A percentile compares a stretch with the other conserved stretches of the same genome.
phyloP scores from a whole-genome alignment of 805 yeast genomes.

The Starmerella bombicola region DNA sequence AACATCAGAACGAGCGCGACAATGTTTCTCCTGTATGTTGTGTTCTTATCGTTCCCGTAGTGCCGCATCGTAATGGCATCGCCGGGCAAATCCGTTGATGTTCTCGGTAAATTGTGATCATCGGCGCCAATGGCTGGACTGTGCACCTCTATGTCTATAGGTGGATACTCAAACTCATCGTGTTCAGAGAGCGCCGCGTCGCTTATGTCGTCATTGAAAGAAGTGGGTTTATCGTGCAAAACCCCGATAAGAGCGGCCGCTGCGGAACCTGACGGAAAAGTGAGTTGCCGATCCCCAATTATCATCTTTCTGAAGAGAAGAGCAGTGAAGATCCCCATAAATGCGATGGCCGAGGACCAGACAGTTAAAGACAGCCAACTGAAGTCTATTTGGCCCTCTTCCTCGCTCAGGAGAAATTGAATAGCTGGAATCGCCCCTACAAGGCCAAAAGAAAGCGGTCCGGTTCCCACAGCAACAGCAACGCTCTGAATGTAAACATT shows the following conservation, averaged over 20 bases:
- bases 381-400: constrained; percentile 41
- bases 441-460: constrained; percentile 88
- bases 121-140: background rate
- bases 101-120: background rate
- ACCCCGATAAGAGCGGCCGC: constrained; percentile 89
- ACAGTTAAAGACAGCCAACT: constrained; percentile 44
- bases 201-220: constrained; percentile 12
- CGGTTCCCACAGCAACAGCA: constrained; percentile 95
- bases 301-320: constrained; percentile 78
- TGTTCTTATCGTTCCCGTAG: constrained; percentile 9
- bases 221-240: constrained; percentile 48
- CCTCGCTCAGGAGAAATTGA: constrained; percentile 67
- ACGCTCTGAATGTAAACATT: constrained; percentile 85
- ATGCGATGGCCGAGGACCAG: constrained; percentile 82
- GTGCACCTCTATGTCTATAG: background rate
- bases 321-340: constrained; percentile 93
- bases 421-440: constrained; percentile 95
- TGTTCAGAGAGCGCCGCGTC: constrained; percentile 15
- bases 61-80: constrained; percentile 8
- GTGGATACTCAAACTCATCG: background rate
- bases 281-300: constrained; percentile 71
- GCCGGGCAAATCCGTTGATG: background rate
- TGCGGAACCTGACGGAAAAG: constrained; percentile 92
- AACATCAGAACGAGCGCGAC: constrained; percentile 51
- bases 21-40: constrained; percentile 39